A percentile compares a stretch with the other conserved stretches of the same genome.
Conservation (phyloP, 108 stramenopile genomes). For the Skeletonema potamos region DNA sequence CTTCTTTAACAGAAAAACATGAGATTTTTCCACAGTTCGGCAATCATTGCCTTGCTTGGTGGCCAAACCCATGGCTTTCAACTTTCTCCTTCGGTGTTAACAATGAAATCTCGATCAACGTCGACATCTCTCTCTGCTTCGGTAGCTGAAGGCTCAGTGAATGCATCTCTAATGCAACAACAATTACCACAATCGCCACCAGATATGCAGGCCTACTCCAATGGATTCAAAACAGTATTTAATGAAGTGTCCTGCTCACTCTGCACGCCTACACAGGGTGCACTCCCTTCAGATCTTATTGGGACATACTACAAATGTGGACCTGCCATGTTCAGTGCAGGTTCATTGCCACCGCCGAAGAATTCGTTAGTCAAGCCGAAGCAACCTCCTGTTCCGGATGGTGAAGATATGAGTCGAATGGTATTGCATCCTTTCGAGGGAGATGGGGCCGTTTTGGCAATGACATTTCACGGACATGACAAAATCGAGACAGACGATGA, state of each 20-base stretch:
- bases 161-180: not conserved
- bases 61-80: constrained; percentile 1
- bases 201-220: constrained; percentile 71
- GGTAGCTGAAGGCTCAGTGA: not conserved
- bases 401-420: constrained; percentile 69
- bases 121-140: constrained; percentile 1
- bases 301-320: constrained; percentile 81
- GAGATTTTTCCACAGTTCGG: not conserved
- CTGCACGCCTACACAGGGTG: constrained; percentile 39
- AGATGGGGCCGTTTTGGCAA: constrained; percentile 76
- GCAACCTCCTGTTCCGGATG: constrained; percentile 75
- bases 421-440: constrained; percentile 81
- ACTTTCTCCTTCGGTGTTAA: not conserved
- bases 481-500: constrained; percentile 4
- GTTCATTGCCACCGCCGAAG: constrained; percentile 77
- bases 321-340: constrained; percentile 89
- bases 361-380: constrained; percentile 81
- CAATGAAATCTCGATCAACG: constrained; percentile 1
- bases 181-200: constrained; percentile 19
- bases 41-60: not conserved
- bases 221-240: constrained; percentile 78
- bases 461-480: constrained; percentile 67
- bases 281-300: constrained; percentile 64
- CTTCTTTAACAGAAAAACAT: not conserved
- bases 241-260: constrained; percentile 58